Conservation (phyloP, 2,329 filamentous ascomycete genomes). For the Dothidotthia symphoricarpi region DNA sequence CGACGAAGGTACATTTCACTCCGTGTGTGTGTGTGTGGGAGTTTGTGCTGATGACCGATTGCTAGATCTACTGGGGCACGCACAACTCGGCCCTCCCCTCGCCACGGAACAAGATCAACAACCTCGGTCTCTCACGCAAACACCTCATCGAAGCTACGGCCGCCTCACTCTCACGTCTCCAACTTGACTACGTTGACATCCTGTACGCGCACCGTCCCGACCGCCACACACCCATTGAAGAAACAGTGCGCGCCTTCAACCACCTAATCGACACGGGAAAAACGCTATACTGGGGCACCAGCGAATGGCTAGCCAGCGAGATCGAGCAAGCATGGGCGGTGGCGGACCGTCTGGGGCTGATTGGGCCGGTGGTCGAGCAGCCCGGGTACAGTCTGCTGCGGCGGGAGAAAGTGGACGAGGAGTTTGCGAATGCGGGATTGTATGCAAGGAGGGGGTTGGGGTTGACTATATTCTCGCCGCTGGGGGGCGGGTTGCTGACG, state of each 20-base stretch:
- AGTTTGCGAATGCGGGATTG: conserved; percentile 55
- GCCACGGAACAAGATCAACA: conserved; percentile 62
- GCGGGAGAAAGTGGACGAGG: conserved; percentile 58
- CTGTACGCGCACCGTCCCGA: conserved; percentile 70
- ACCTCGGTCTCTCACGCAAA: conserved; percentile 66
- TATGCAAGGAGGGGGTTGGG: conserved; percentile 55
- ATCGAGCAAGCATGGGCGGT: conserved; percentile 60
- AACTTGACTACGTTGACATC: conserved; percentile 64
- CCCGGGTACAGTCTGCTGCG: conserved; percentile 60
- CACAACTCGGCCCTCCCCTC: conserved; percentile 47
- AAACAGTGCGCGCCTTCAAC: conserved; percentile 70
- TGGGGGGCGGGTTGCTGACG: conserved; percentile 57
- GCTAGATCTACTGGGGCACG: conserved; percentile 62
- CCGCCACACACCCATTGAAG: conserved; percentile 67
- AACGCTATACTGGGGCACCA: conserved; percentile 65
- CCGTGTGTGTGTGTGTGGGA: no score
- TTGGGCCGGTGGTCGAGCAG: conserved; percentile 54
- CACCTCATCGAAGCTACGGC: conserved; percentile 68
- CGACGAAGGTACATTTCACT: conserved; percentile 51
- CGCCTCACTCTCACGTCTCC: conserved; percentile 57
- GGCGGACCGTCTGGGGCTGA: conserved; percentile 58
- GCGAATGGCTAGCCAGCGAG: conserved; percentile 59
- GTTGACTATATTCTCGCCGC: conserved; percentile 56
- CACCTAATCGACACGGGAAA: conserved; percentile 66
- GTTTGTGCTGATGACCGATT: no score